Evolutionary conservation across 495 filamentous ascomycete genomes (phyloP).

Genomic region (Daldinia vernicosa): DNA sequence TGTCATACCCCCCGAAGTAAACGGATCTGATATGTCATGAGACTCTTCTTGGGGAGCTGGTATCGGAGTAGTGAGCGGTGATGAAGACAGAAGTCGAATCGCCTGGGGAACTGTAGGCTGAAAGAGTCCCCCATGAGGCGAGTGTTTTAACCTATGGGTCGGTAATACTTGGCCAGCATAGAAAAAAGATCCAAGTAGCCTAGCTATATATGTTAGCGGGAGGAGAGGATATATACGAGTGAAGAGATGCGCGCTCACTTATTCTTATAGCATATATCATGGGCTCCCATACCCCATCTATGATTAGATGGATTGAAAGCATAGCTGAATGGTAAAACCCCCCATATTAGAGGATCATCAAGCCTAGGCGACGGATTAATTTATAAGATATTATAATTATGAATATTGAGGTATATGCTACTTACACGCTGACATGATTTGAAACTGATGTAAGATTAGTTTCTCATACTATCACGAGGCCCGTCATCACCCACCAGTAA

Average conservation of each 20-base stretch:
- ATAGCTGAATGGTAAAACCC: slow-evolving; percentile 77
- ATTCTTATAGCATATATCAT: slow-evolving; percentile 90
- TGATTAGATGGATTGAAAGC: slow-evolving; percentile 74
- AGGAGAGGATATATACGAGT: not conserved
- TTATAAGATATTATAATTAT: not conserved
- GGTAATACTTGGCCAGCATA: slow-evolving; percentile 86
- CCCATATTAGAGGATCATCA: slow-evolving; percentile 95
- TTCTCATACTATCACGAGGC: slow-evolving; percentile 12
- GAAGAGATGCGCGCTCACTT: slow-evolving; percentile 53
- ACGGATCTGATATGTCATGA: slow-evolving; percentile 64
- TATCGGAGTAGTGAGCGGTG: slow-evolving; percentile 41
- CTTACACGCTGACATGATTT: slow-evolving; percentile 96
- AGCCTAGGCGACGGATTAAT: slow-evolving; percentile 63
- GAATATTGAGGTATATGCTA: slow-evolving; percentile 43
- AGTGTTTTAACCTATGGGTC: slow-evolving; percentile 82
- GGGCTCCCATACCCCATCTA: slow-evolving; percentile 86
- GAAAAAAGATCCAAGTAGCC: slow-evolving; percentile 75
- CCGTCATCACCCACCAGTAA: slow-evolving; percentile 74
- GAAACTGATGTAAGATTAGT: slow-evolving; percentile 69
- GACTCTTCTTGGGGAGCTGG: not conserved
- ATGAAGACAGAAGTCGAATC: slow-evolving; percentile 80
- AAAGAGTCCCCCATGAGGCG: slow-evolving; percentile 77
- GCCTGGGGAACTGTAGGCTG: slow-evolving; percentile 89
- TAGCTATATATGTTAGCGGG: slow-evolving; percentile 39
- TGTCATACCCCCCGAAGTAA: slow-evolving; percentile 64